phyloP scores from a whole-genome alignment of 257 asterid species.

The Rehmannia glutinosa region DNA sequence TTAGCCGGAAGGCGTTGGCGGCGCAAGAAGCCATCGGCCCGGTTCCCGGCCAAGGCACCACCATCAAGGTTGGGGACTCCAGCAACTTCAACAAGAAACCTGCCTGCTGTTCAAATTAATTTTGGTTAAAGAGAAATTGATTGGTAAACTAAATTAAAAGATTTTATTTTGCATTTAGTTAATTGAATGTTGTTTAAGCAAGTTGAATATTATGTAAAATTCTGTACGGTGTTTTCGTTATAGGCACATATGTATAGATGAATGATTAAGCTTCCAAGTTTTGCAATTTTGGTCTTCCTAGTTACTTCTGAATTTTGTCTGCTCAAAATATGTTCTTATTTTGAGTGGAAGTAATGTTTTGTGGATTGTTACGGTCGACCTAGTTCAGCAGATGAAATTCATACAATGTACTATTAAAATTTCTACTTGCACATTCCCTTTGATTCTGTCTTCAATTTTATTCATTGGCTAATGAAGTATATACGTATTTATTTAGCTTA shows the following conservation, averaged over 20 bases:
- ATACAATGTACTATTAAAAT: neutral
- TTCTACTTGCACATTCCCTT: neutral
- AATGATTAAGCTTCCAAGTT: too few species aligned
- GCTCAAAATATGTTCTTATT: neutral
- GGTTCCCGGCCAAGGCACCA: constrained; percentile 37
- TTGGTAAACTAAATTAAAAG: neutral
- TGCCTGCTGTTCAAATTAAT: constrained; percentile 34
- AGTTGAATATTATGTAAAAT: constrained; percentile 12
- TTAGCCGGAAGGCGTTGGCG: constrained; percentile 41
- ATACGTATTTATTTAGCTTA: neutral
- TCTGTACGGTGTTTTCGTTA: too few species aligned
- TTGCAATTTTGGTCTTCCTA: too few species aligned
- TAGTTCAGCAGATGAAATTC: too few species aligned
- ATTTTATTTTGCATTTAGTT: neutral
- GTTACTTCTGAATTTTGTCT: neutral
- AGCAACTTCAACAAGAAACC: constrained; percentile 16
- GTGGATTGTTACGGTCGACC: too few species aligned
- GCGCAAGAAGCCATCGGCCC: constrained; percentile 35
- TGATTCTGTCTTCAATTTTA: neutral
- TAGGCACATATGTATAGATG: too few species aligned
- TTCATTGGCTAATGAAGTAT: neutral
- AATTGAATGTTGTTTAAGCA: neutral
- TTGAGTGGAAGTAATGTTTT: too few species aligned
- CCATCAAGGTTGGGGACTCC: constrained; percentile 36
- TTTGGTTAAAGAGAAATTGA: neutral